Percentiles rank a stretch among this genome's conserved stretches.
phyloP scores from a whole-genome alignment of 768 basidiomycete species.

The Kwoniella pini region DNA sequence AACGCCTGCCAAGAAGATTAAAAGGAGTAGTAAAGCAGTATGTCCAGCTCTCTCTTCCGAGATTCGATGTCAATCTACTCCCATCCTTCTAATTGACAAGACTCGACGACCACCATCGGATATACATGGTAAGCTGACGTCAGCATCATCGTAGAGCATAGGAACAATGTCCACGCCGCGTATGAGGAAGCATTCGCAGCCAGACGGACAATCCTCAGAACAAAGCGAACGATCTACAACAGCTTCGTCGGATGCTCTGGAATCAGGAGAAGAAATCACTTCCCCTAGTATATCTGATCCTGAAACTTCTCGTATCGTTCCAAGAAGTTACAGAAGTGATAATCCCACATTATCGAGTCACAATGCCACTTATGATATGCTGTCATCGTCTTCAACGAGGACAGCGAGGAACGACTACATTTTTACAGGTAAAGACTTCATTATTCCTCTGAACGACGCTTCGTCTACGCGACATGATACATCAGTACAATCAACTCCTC shows the following conservation, averaged over 20 bases:
- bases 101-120: too few relatives aligned
- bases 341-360: background rate
- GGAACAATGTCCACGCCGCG: constrained; percentile 19
- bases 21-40: constrained; percentile 13
- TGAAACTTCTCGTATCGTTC: background rate
- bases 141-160: constrained; percentile 11
- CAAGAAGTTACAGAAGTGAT: background rate
- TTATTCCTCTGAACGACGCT: too few relatives aligned
- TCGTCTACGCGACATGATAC: too few relatives aligned
- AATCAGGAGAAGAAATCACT: constrained; percentile 2
- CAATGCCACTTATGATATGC: too few relatives aligned
- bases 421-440: too few relatives aligned
- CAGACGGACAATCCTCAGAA: background rate
- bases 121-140: constrained; percentile 18
- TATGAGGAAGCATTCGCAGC: background rate
- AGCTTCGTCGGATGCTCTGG: background rate
- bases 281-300: constrained; percentile 10
- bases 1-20: constrained; percentile 33
- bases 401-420: too few relatives aligned
- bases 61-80: too few relatives aligned
- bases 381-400: too few relatives aligned
- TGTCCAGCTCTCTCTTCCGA: background rate
- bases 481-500: too few relatives aligned
- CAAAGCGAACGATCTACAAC: background rate
- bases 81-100: too few relatives aligned